Percentiles rank a stretch among this genome's conserved stretches.
Conservation (phyloP, 495 filamentous ascomycete genomes). For the Hyaloscypha hepaticicola region DNA sequence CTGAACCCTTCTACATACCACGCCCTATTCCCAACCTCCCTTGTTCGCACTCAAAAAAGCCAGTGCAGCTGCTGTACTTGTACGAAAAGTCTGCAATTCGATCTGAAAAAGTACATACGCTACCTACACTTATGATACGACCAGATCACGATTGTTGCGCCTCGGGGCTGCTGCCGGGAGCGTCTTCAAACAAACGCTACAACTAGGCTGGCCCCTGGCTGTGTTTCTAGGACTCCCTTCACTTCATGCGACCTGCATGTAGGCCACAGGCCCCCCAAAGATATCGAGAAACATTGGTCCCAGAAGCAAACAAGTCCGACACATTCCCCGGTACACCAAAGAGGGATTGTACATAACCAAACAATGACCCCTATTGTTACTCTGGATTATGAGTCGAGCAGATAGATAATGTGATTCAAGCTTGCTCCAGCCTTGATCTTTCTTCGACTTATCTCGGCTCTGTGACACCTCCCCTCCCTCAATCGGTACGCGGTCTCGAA, state of each 20-base stretch:
- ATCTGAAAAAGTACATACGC: conserved; percentile 16
- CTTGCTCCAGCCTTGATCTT: conserved; percentile 18
- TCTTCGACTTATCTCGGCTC: conserved; percentile 1
- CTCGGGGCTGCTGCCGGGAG: not conserved
- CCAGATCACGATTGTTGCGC: conserved; percentile 13
- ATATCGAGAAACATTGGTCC: conserved; percentile 8
- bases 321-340: not conserved
- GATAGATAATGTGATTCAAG: conserved; percentile 14
- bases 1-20: no score
- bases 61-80: no score
- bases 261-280: not conserved
- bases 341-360: not conserved
- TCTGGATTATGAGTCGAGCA: conserved; percentile 16
- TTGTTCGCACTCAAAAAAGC: no score
- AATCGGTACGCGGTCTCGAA: not conserved
- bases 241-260: conserved; percentile 17
- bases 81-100: not conserved
- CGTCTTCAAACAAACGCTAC: conserved; percentile 28
- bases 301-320: conserved; percentile 20
- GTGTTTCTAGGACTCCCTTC: conserved; percentile 6
- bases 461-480: conserved; percentile 11
- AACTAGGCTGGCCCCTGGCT: conserved; percentile 13
- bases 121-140: not conserved
- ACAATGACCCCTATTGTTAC: not conserved
- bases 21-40: no score